phyloP scores from a whole-genome alignment of 2,329 filamentous ascomycete species.

The Microsporum ferrugineum region DNA sequence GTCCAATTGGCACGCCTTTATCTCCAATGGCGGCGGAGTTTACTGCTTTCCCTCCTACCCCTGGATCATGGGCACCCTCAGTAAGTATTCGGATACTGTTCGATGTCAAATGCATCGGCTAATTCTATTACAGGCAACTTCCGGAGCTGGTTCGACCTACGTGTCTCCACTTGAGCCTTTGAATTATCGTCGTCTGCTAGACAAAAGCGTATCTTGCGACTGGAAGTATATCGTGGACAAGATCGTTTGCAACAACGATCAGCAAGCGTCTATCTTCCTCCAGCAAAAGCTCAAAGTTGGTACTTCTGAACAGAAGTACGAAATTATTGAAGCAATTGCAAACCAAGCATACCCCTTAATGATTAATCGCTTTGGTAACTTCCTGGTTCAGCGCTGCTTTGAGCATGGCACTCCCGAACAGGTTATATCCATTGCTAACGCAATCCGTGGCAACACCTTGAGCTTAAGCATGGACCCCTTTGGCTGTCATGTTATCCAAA shows the following conservation, averaged over 20 bases:
- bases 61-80: conserved; percentile 33
- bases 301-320: conserved; percentile 87
- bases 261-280: conserved; percentile 96
- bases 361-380: conserved; percentile 98
- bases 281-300: conserved; percentile 98
- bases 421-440: conserved; percentile 84
- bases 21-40: conserved; percentile 67
- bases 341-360: conserved; percentile 89
- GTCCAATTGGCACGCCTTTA: conserved; percentile 52
- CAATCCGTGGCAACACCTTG: conserved; percentile 86
- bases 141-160: conserved; percentile 59
- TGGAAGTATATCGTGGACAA: conserved; percentile 99
- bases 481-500: conserved; percentile 95
- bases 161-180: conserved; percentile 79
- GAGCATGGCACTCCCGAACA: conserved; percentile 94
- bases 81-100: conserved; percentile 33
- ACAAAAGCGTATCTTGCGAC: conserved; percentile 93
- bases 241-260: conserved; percentile 98
- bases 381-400: conserved; percentile 95
- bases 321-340: conserved; percentile 93
- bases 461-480: conserved; percentile 97
- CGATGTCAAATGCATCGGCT: conserved; percentile 16
- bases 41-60: conserved; percentile 37
- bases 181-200: conserved; percentile 89
- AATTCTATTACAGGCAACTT: conserved; percentile 33